These are phyloP conservation scores for Colletotrichum sp. DNA, from an alignment of 2,329 filamentous ascomycete species.

Conservation along the genomic window DNA sequence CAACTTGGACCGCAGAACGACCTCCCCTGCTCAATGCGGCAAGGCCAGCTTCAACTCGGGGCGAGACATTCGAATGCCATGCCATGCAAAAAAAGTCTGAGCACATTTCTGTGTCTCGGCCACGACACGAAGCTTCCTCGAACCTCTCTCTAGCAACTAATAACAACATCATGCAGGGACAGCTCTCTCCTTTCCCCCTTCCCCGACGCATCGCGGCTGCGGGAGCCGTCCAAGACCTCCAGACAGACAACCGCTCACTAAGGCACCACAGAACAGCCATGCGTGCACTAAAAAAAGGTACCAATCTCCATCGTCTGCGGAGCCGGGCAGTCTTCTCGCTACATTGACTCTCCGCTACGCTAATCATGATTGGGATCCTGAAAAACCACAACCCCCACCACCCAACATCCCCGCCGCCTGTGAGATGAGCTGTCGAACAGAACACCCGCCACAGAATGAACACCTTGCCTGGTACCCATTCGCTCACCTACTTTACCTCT, in stretches of 20 bases:
- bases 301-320: slow-evolving; percentile 8
- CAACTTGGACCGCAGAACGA: neutral
- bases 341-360: slow-evolving; percentile 7
- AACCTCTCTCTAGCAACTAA: neutral
- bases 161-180: neutral
- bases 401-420: slow-evolving; percentile 5
- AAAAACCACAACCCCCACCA: slow-evolving; percentile 12
- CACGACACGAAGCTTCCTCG: neutral
- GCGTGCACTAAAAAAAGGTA: slow-evolving; percentile 13
- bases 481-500: neutral
- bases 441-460: neutral
- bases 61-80: neutral
- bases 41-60: neutral
- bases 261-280: neutral
- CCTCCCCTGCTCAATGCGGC: neutral
- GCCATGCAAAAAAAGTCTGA: neutral
- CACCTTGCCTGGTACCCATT: neutral
- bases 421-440: slow-evolving; percentile 13
- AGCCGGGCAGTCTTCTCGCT: neutral
- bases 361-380: slow-evolving; percentile 10
- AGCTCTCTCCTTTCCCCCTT: neutral
- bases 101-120: neutral
- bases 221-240: neutral
- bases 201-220: neutral
- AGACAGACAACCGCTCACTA: neutral